A percentile compares a stretch with the other conserved stretches of the same genome.
phyloP scores from a whole-genome alignment of 2,329 filamentous ascomycete genomes.

The Fusarium brachygibbosum region DNA sequence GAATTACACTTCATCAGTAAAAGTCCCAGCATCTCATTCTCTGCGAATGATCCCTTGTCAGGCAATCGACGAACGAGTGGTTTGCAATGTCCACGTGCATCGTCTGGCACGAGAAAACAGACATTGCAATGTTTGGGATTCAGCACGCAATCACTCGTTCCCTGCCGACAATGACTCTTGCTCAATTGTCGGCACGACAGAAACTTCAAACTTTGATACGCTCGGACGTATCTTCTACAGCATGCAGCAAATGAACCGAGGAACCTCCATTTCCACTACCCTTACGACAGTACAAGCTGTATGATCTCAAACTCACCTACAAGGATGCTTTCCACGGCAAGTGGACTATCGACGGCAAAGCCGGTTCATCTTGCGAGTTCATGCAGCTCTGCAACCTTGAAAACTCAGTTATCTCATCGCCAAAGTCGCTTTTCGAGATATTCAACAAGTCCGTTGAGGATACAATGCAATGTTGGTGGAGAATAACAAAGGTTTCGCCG shows the following conservation, averaged over 20 bases:
- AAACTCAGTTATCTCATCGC: not conserved
- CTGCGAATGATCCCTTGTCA: not conserved
- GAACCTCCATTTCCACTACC: not conserved
- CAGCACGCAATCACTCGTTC: not conserved
- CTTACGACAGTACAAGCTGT: not conserved
- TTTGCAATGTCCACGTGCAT: not conserved
- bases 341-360: not conserved
- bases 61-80: not conserved
- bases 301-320: not conserved
- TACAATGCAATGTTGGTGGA: not conserved
- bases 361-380: not conserved
- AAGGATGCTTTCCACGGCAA: too few relatives aligned
- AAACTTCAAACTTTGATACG: not conserved
- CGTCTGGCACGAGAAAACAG: too few relatives aligned
- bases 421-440: not conserved
- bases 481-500: not conserved
- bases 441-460: not conserved
- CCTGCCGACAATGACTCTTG: not conserved
- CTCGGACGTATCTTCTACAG: not conserved
- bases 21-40: not conserved
- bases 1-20: not conserved
- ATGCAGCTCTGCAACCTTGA: not conserved
- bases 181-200: not conserved
- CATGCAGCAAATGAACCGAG: not conserved
- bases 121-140: not conserved